phyloP scores from a whole-genome alignment of 306 rosid species.

The Clitoria ternatea region DNA sequence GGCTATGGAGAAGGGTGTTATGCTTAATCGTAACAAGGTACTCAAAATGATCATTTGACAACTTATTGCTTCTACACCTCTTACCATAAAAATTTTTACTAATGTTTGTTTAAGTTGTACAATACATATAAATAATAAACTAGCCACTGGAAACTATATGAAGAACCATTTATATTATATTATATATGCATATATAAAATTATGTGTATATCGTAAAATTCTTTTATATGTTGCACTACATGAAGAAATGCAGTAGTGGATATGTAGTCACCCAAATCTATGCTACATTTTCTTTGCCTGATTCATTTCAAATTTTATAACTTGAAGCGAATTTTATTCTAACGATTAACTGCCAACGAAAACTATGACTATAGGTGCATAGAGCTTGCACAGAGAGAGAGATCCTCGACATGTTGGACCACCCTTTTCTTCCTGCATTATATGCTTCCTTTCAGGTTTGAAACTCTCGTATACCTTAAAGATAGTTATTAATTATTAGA shows the following conservation, averaged over 20 bases:
- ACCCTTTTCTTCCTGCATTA: slow-evolving; percentile 95
- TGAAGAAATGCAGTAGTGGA: too few species aligned
- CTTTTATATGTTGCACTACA: too few species aligned
- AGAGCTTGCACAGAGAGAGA: slow-evolving; percentile 97
- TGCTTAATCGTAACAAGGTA: slow-evolving; percentile 97
- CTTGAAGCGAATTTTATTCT: neutral
- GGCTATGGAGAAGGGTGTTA: slow-evolving; percentile 82
- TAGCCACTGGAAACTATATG: too few species aligned
- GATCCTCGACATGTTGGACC: slow-evolving; percentile 93
- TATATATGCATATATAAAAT: too few species aligned
- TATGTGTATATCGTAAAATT: too few species aligned
- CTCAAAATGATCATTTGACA: neutral
- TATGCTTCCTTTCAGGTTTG: slow-evolving; percentile 53
- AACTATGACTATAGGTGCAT: slow-evolving; percentile 58
- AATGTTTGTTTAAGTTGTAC: neutral
- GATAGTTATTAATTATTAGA: neutral
- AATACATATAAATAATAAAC: too few species aligned
- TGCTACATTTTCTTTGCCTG: neutral
- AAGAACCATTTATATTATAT: too few species aligned
- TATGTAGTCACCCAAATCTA: too few species aligned
- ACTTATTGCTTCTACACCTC: neutral
- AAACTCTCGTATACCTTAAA: neutral
- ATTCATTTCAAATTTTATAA: neutral
- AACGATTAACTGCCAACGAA: neutral
- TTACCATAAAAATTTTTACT: neutral